These are phyloP conservation scores for Theobroma cacao DNA, from an alignment of 345 rosid genomes.

Conservation along the genomic window DNA sequence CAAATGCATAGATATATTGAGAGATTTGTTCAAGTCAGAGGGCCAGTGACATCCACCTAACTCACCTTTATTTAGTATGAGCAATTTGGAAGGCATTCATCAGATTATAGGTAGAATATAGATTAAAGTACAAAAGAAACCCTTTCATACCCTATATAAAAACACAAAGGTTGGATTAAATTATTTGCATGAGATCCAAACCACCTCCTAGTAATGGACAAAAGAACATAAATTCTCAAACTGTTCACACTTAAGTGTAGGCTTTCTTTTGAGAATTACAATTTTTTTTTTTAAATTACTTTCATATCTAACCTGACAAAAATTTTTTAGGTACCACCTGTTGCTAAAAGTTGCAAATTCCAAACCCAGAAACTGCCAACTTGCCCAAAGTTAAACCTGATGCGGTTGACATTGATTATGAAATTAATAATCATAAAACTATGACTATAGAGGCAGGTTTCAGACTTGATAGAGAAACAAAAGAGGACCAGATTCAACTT, in stretches of 20 bases:
- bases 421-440: neutral
- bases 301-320: neutral
- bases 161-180: neutral
- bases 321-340: neutral
- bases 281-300: neutral
- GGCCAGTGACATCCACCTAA: neutral
- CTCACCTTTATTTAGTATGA: neutral
- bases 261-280: neutral
- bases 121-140: neutral
- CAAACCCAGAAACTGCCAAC: neutral
- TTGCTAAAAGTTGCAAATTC: neutral
- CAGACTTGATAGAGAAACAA: neutral
- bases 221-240: neutral
- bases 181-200: conserved; percentile 2
- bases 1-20: too few species aligned
- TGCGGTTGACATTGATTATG: neutral
- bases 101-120: neutral
- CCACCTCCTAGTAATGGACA: neutral
- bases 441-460: neutral
- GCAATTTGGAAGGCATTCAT: neutral
- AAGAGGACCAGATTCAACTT: neutral
- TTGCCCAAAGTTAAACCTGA: neutral
- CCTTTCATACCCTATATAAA: neutral
- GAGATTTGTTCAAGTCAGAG: conserved; percentile 3
- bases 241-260: neutral